phyloP scores from a whole-genome alignment of 768 basidiomycete genomes.

The Tylopilus subfusipes region DNA sequence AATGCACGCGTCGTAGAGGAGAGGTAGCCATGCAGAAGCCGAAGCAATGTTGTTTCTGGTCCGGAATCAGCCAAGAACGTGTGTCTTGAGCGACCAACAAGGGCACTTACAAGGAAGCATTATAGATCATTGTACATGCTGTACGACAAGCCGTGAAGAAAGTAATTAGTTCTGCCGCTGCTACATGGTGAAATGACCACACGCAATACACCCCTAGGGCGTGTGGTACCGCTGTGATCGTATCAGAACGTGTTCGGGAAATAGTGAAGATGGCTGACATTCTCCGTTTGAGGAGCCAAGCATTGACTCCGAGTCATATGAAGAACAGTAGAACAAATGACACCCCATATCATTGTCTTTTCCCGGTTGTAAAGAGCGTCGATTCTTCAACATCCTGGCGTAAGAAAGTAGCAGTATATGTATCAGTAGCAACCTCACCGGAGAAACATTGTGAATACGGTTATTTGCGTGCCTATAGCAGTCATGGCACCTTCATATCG shows the following conservation, averaged over 20 bases:
- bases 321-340: slow-evolving; percentile 35
- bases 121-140: slow-evolving; percentile 44
- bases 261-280: slow-evolving; percentile 36
- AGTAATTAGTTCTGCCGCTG: slow-evolving; percentile 32
- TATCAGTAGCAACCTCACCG: slow-evolving; percentile 28
- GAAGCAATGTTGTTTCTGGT: slow-evolving; percentile 28
- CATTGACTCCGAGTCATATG: slow-evolving; percentile 45
- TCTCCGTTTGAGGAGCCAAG: slow-evolving; percentile 50
- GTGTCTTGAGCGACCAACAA: not conserved
- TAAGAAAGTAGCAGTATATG: not conserved
- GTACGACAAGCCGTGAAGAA: not conserved
- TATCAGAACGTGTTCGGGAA: not conserved
- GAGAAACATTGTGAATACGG: slow-evolving; percentile 43
- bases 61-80: not conserved
- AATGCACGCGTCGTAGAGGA: slow-evolving; percentile 38
- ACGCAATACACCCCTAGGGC: slow-evolving; percentile 3
- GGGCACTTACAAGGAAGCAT: slow-evolving; percentile 19
- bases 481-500: slow-evolving; percentile 50
- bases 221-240: slow-evolving; percentile 14
- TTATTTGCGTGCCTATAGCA: slow-evolving; percentile 37
- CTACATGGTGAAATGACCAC: not conserved
- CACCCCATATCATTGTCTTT: slow-evolving; percentile 6
- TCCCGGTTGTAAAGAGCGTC: slow-evolving; percentile 14
- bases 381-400: slow-evolving; percentile 8
- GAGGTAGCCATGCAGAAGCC: slow-evolving; percentile 40